Conservation (phyloP, 75 land plant genomes). For the Cryptomeria japonica region DNA sequence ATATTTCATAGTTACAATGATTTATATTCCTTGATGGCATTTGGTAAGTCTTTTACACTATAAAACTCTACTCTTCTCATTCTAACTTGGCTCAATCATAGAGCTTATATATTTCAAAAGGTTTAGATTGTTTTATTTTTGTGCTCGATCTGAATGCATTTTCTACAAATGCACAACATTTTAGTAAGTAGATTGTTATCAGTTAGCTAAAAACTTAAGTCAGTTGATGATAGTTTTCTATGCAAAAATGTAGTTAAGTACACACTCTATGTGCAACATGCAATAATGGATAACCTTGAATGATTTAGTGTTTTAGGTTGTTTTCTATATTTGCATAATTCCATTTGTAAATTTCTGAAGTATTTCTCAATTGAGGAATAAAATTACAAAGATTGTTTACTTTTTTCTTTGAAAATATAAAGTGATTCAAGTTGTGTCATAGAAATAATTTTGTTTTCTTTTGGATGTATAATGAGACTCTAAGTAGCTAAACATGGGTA, state of each 20-base stretch:
- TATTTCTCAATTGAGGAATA: background rate
- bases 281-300: background rate
- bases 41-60: too few species aligned
- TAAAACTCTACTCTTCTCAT: background rate
- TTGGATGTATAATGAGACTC: too few species aligned
- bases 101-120: background rate
- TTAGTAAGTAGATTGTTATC: background rate
- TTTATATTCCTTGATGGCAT: too few species aligned
- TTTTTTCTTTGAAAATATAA: too few species aligned
- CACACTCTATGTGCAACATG: too few species aligned
- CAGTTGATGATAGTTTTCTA: background rate
- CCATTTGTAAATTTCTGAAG: background rate
- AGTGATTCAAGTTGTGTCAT: too few species aligned
- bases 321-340: background rate
- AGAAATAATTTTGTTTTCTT: too few species aligned
- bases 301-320: background rate
- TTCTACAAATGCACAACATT: background rate
- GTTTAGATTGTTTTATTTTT: too few species aligned
- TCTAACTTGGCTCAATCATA: background rate
- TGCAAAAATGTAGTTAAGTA: background rate
- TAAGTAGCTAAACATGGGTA: too few species aligned
- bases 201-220: too few species aligned
- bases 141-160: background rate
- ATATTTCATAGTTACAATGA: too few species aligned
- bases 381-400: background rate